Percentiles rank a stretch among this genome's conserved stretches.
phyloP scores from a whole-genome alignment of 345 rosid genomes.

The Brassica juncea region DNA sequence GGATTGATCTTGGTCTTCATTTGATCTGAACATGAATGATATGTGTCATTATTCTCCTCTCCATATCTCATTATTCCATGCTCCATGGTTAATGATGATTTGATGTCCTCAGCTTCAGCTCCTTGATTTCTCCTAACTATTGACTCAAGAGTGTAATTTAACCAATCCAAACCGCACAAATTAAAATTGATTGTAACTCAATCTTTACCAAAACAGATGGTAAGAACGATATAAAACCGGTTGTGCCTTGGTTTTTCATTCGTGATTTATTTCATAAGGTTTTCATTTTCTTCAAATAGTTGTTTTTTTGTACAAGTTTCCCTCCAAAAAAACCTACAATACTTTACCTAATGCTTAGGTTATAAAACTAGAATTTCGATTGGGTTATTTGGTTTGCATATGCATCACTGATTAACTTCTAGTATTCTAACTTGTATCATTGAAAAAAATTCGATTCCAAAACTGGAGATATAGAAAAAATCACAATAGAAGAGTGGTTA shows the following conservation, averaged over 20 bases:
- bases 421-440: neutral
- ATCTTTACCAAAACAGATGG: neutral
- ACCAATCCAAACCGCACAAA: neutral
- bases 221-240: neutral
- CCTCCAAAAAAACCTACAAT: neutral
- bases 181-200: neutral
- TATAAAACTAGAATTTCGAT: neutral
- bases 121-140: neutral
- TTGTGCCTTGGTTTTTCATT: neutral
- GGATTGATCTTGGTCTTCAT: too few species aligned
- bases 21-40: too few species aligned
- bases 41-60: too few species aligned
- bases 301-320: neutral
- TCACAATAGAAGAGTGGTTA: slow-evolving; percentile 10
- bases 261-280: neutral
- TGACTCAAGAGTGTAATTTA: neutral
- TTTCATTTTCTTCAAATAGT: neutral
- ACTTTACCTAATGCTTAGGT: neutral
- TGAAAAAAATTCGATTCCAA: neutral
- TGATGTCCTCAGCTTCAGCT: neutral
- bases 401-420: neutral
- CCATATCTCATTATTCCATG: too few species aligned
- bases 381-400: neutral
- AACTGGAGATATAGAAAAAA: neutral
- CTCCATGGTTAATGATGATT: too few species aligned